Conservation (phyloP, 1,284 basidiomycete genomes). For the Calocybe gambosa region DNA sequence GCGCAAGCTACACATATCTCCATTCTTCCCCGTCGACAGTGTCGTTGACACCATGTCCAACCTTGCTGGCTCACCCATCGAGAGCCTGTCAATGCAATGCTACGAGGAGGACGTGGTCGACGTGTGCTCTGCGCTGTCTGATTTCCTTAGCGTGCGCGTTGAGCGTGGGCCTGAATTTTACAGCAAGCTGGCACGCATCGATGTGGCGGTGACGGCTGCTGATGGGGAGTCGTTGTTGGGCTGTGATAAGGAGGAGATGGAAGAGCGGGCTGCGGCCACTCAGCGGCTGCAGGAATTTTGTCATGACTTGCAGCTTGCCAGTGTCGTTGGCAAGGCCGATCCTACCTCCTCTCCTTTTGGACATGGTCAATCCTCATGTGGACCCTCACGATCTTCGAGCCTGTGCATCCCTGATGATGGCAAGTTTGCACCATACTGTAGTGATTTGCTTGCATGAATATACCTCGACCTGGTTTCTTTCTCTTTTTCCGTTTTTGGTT, state of each 20-base stretch:
- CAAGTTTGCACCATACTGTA: constrained; percentile 3
- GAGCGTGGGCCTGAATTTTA: constrained; percentile 42
- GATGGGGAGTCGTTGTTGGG: constrained; percentile 16
- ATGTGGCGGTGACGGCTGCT: constrained; percentile 32
- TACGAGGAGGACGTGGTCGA: constrained; percentile 56
- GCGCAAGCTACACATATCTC: constrained; percentile 51
- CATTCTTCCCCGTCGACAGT: constrained; percentile 55
- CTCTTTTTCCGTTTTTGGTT: not conserved
- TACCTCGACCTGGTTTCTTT: not conserved
- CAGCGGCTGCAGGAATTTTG: constrained; percentile 38
- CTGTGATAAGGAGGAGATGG: constrained; percentile 22
- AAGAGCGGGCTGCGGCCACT: constrained; percentile 30
- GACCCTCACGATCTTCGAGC: constrained; percentile 4
- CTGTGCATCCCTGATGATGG: constrained; percentile 3
- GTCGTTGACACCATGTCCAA: constrained; percentile 54
- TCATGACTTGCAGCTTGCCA: constrained; percentile 31
- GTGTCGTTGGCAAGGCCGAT: constrained; percentile 24
- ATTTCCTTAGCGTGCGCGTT: constrained; percentile 46
- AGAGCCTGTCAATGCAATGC: constrained; percentile 50
- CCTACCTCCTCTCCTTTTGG: constrained; percentile 5
- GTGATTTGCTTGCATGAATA: constrained; percentile 3
- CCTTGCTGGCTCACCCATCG: constrained; percentile 56
- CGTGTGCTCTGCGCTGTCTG: constrained; percentile 47
- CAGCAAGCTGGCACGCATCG: constrained; percentile 33
- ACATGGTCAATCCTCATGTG: constrained; percentile 4